Percentiles rank a stretch among this genome's conserved stretches.
These are phyloP conservation scores for Psidium guajava DNA, from an alignment of 345 rosid species.

Conservation along the genomic window DNA sequence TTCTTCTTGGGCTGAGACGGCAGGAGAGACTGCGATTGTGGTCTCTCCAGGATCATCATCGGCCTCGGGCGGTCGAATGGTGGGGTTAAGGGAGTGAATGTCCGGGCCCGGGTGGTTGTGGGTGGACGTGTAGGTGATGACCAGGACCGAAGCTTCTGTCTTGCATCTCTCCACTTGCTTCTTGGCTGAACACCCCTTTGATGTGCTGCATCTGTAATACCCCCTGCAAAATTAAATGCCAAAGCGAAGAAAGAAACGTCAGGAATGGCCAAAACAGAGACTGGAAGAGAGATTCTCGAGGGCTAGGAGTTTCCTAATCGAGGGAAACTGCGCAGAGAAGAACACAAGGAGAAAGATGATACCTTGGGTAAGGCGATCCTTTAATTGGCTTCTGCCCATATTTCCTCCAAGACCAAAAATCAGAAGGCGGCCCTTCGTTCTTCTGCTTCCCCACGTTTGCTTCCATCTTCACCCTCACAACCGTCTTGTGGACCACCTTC, in stretches of 20 bases:
- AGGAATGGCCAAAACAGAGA: background rate
- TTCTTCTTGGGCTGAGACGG: background rate
- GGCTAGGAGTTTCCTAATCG: too few species aligned
- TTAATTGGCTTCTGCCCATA: slow-evolving; percentile 70
- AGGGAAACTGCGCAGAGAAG: background rate
- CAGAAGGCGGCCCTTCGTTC: slow-evolving; percentile 57
- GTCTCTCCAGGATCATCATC: slow-evolving; percentile 1
- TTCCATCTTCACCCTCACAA: slow-evolving; percentile 40
- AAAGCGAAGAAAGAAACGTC: background rate
- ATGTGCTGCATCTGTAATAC: slow-evolving; percentile 68
- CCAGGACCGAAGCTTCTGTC: slow-evolving; percentile 52
- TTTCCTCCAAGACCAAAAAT: slow-evolving; percentile 75
- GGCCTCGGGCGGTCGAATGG: slow-evolving; percentile 1
- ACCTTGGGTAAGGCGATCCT: slow-evolving; percentile 71
- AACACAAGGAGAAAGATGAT: background rate
- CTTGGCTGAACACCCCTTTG: slow-evolving; percentile 63
- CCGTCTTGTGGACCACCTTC: slow-evolving; percentile 49
- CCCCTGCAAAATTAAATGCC: slow-evolving; percentile 22
- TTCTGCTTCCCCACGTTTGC: slow-evolving; percentile 40
- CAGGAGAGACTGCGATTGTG: background rate
- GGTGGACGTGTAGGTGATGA: slow-evolving; percentile 51
- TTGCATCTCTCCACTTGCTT: slow-evolving; percentile 67
- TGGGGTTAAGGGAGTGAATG: slow-evolving; percentile 8
- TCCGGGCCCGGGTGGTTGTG: slow-evolving; percentile 58
- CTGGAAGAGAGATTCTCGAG: background rate